A percentile compares a stretch with the other conserved stretches of the same genome.
phyloP scores from a whole-genome alignment of 192 early-diverging fungal species.

The Rhizoclosmatium globosum region DNA sequence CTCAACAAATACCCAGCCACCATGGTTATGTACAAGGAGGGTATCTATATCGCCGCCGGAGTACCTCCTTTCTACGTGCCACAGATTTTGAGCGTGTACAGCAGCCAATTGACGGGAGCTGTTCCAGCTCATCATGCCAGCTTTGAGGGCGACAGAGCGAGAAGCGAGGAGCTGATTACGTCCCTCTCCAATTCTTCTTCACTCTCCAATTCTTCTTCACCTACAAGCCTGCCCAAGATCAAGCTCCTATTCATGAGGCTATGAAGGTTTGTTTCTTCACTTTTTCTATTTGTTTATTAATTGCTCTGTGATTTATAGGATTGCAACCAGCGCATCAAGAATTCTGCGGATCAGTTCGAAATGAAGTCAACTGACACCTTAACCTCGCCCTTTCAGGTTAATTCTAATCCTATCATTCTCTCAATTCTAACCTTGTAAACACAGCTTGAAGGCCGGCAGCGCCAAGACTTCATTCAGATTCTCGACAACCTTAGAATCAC shows the following conservation, averaged over 20 bases:
- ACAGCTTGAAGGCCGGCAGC: constrained; percentile 68
- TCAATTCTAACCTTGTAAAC: too few relatives aligned
- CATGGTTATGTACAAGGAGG: constrained; percentile 79
- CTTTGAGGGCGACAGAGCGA: constrained; percentile 59
- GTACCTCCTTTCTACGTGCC: constrained; percentile 48
- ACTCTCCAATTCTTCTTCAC: constrained; percentile 82
- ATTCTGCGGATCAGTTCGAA: constrained; percentile 68
- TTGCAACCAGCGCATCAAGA: constrained; percentile 83
- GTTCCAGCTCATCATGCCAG: constrained; percentile 53
- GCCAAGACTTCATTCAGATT: constrained; percentile 78
- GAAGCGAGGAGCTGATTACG: constrained; percentile 64
- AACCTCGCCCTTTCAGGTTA: constrained; percentile 62
- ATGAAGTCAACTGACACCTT: constrained; percentile 73
- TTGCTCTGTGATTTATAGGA: constrained; percentile 50
- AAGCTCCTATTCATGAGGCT: constrained; percentile 87
- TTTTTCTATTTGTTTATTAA: constrained; percentile 2
- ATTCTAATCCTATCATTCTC: too few relatives aligned
- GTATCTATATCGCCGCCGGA: constrained; percentile 66
- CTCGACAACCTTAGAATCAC: constrained; percentile 83
- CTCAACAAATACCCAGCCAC: constrained; percentile 90
- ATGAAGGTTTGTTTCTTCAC: constrained; percentile 61
- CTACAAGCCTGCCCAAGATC: constrained; percentile 79
- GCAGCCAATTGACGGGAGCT: constrained; percentile 41
- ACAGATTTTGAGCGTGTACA: constrained; percentile 55
- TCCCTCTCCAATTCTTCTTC: constrained; percentile 85